Conservation (phyloP, 768 basidiomycete genomes). For the Phaffia australis region DNA sequence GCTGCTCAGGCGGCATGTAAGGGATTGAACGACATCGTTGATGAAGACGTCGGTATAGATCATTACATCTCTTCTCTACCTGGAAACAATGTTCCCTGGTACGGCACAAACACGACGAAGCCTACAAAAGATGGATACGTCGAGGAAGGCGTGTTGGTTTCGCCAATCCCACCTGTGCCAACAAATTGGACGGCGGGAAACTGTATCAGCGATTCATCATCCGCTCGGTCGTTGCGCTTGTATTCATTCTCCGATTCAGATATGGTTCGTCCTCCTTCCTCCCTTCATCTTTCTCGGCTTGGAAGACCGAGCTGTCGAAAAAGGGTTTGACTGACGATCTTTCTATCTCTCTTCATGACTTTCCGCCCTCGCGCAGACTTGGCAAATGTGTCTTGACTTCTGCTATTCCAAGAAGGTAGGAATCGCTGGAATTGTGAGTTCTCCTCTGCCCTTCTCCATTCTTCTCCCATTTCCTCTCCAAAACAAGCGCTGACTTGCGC, state of each 20-base stretch:
- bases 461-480: constrained; percentile 2
- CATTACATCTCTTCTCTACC: constrained; percentile 31
- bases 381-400: constrained; percentile 17
- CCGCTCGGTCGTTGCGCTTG: no score
- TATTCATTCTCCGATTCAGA: no score
- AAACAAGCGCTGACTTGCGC: constrained; percentile 32
- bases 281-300: neutral
- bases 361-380: constrained; percentile 31
- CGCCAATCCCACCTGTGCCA: no score
- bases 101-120: constrained; percentile 31
- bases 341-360: neutral
- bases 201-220: no score
- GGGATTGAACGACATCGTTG: constrained; percentile 33
- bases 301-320: neutral
- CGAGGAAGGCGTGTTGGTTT: no score
- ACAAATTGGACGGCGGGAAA: no score
- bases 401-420: no score
- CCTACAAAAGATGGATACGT: constrained; percentile 2
- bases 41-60: constrained; percentile 36
- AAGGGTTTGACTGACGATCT: neutral
- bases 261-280: no score
- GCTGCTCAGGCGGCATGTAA: constrained; percentile 30
- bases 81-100: constrained; percentile 35
- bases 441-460: constrained; percentile 21
- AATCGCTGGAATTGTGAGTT: constrained; percentile 21